phyloP scores from a whole-genome alignment of 1,139 yeast genomes.

The Meyerozyma athensensis region DNA sequence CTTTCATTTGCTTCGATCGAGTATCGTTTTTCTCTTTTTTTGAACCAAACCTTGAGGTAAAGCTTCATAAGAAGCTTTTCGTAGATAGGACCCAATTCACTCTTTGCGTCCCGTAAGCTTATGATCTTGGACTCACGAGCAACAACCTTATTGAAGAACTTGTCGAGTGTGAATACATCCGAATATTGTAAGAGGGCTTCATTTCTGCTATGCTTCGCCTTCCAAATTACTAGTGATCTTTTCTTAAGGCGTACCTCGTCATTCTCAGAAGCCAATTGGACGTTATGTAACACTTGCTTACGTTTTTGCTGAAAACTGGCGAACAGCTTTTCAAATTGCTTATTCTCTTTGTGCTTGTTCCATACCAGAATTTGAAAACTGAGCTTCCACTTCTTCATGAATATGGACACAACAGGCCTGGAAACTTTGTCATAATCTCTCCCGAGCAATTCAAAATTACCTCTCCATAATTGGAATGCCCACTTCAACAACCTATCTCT shows the following conservation, averaged over 20 bases:
- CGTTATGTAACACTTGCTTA: not conserved
- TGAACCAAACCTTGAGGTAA: not conserved
- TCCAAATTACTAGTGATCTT: not conserved
- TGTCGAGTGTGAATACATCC: not conserved
- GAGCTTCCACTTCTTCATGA: not conserved
- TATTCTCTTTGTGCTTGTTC: not conserved
- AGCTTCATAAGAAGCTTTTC: not conserved
- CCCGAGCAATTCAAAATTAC: not conserved
- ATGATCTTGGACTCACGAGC: not conserved
- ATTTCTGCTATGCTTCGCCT: not conserved
- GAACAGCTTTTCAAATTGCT: not conserved
- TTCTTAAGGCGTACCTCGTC: not conserved
- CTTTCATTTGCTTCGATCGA: slow-evolving; percentile 14
- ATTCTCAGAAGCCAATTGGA: not conserved
- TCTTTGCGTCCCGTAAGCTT: not conserved
- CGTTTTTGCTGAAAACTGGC: not conserved
- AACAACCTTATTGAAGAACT: not conserved
- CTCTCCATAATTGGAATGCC: slow-evolving; percentile 18
- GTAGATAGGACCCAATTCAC: not conserved
- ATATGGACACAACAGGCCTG: not conserved
- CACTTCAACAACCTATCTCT: slow-evolving; percentile 7
- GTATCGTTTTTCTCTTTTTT: slow-evolving; percentile 13
- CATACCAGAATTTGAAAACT: not conserved
- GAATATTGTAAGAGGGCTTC: not conserved
- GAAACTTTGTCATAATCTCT: not conserved